Percentiles rank a stretch among this genome's conserved stretches.
Conservation (phyloP, 352 stramenopile species). For the Globisporangium parvum region DNA sequence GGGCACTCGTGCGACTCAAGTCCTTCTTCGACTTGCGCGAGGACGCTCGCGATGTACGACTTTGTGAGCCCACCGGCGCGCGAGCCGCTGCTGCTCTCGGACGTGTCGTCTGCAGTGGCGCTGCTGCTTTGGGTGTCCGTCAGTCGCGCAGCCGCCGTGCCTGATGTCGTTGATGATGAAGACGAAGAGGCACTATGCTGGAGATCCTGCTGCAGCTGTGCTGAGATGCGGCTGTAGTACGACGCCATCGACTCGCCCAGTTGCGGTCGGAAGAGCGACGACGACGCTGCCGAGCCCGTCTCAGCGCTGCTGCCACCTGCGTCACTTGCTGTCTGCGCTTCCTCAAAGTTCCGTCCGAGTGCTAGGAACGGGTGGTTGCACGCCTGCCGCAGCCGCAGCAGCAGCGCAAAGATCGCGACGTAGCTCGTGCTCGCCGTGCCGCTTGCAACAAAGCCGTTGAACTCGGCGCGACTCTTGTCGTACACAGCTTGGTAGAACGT, state of each 20-base stretch:
- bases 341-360: conserved; percentile 55
- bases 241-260: conserved; percentile 42
- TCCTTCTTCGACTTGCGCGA: conserved; percentile 75
- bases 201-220: conserved; percentile 44
- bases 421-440: conserved; percentile 77
- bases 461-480: conserved; percentile 79
- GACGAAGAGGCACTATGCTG: conserved; percentile 12
- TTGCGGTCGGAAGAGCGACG: conserved; percentile 37
- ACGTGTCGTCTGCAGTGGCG: neutral
- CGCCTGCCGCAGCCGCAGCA: conserved; percentile 84
- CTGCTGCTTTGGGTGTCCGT: neutral
- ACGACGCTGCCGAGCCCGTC: conserved; percentile 6
- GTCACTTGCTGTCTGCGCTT: conserved; percentile 17
- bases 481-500: conserved; percentile 86
- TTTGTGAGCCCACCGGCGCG: conserved; percentile 22
- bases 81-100: neutral
- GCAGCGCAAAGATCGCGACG: conserved; percentile 83
- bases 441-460: conserved; percentile 82
- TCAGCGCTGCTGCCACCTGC: neutral
- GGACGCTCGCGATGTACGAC: conserved; percentile 65
- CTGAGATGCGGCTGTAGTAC: conserved; percentile 60
- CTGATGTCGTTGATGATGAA: neutral
- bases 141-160: neutral
- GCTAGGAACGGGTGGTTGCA: conserved; percentile 88
- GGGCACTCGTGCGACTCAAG: conserved; percentile 80